Base-by-base conservation (phyloP, 2,329 filamentous ascomycete species). In the Exophiala mesophila region DNA sequence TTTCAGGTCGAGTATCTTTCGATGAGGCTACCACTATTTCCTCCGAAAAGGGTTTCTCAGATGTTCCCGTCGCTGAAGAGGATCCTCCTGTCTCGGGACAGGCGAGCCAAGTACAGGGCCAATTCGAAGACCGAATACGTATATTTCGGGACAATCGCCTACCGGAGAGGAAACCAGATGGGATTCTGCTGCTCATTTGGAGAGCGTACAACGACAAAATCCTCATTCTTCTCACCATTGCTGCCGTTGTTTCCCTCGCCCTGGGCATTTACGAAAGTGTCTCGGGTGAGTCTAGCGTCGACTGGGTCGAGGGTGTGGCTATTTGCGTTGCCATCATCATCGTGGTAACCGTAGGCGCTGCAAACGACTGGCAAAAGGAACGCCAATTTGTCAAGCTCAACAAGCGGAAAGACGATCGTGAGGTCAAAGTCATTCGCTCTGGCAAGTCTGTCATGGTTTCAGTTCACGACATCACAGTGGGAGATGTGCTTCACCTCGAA, bases 171-270 rank as follows among this genome's bases (percentile, higher is more conserved):
- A 81, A 83, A 59, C 67, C 73, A 2, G 80, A 77, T 19, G 72
- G 77, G 2, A 70, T 85, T 29, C 69, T 77, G 54, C 68, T 66
- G 44, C 58, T 85, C 5, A 70, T 80, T 45, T 86, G 82, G 82
- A 75, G 75, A 48, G 80, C 82, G 2, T 85, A 83, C 60, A 83
- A 85, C 53, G 83, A 87, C 62, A 83, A 83, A 51, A 79, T 87
- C 24, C 73, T 88, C 28, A 81, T 87, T 28, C 64, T 87, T 4
- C 65, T 87, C 45, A 83, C 81, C 0, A 71, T 78, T 24, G 83
- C 83, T 7, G 83, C 83, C 1, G 67, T 80, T 8, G 72, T 87
- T 8, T 87, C 82, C 1, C 63, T 87, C 5, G 79, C 78, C 6
- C 67, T 88, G 8, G 83, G 83, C 7, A 66, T 88, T 2, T 88